Percentiles rank a stretch among this genome's conserved stretches.
phyloP scores from a whole-genome alignment of 1,139 yeast genomes.

The Pichia sp. region DNA sequence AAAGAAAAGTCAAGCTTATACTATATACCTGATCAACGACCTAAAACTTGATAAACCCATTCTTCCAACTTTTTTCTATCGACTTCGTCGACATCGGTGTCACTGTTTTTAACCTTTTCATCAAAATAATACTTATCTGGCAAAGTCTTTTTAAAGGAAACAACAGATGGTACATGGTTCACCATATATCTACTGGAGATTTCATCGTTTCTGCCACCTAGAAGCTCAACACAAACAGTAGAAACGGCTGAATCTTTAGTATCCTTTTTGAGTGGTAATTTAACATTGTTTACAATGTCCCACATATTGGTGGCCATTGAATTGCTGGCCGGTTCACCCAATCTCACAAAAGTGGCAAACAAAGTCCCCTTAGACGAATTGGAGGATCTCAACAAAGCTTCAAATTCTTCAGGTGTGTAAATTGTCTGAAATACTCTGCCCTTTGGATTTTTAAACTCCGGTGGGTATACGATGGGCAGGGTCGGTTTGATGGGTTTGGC shows the following conservation, averaged over 20 bases:
- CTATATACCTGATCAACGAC: background rate
- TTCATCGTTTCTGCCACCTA: slow-evolving; percentile 36
- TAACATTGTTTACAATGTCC: slow-evolving; percentile 34
- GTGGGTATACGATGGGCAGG: slow-evolving; percentile 7
- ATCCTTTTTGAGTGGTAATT: background rate
- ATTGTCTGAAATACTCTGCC: slow-evolving; percentile 13
- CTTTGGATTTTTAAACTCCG: background rate
- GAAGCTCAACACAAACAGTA: slow-evolving; percentile 13
- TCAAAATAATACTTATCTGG: slow-evolving; percentile 47
- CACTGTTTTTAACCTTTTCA: slow-evolving; percentile 25
- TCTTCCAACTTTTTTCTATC: slow-evolving; percentile 44
- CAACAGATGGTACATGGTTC: slow-evolving; percentile 53
- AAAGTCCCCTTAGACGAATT: slow-evolving; percentile 8
- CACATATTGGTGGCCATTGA: slow-evolving; percentile 57
- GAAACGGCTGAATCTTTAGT: slow-evolving; percentile 47
- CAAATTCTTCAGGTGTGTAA: slow-evolving; percentile 11
- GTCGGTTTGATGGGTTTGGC: slow-evolving; percentile 9
- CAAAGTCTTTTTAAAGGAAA: slow-evolving; percentile 59
- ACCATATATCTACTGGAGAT: slow-evolving; percentile 53
- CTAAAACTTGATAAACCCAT: slow-evolving; percentile 35
- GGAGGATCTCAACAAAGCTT: slow-evolving; percentile 8
- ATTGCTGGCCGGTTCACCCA: slow-evolving; percentile 58
- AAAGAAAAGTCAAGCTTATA: too few relatives aligned
- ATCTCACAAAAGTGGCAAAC: slow-evolving; percentile 50
- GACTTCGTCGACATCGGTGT: slow-evolving; percentile 32